A percentile compares a stretch with the other conserved stretches of the same genome.
Evolutionary conservation across 208 protist species (phyloP).

Genomic region (Crithidia sp.): DNA sequence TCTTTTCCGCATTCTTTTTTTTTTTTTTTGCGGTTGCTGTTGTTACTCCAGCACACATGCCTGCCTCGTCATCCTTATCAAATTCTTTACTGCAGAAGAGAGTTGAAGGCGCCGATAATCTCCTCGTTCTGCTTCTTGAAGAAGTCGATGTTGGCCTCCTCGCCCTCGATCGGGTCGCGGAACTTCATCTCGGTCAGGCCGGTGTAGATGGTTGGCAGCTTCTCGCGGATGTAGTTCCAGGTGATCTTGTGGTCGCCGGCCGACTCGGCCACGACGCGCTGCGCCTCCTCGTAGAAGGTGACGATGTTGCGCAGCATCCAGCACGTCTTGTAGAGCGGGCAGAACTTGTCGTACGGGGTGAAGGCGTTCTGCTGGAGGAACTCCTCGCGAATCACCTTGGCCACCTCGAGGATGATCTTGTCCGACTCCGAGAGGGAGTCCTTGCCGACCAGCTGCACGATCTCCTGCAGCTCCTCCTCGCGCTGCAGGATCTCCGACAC

Average conservation of each 20-base stretch:
- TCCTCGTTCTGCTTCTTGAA: slow-evolving; percentile 92
- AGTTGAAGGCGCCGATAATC: slow-evolving; percentile 83
- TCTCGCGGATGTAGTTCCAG: slow-evolving; percentile 95
- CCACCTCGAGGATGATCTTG: slow-evolving; percentile 99
- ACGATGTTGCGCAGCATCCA: slow-evolving; percentile 99
- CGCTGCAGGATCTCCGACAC: slow-evolving; percentile 97
- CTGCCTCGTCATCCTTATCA: too few relatives aligned
- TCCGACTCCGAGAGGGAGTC: slow-evolving; percentile 99
- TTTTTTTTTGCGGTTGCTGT: too few relatives aligned
- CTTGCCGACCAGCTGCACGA: slow-evolving; percentile 99
- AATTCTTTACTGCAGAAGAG: slow-evolving; percentile 72
- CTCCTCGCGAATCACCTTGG: slow-evolving; percentile 99
- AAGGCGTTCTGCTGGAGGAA: slow-evolving; percentile 99
- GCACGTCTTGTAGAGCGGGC: slow-evolving; percentile 98
- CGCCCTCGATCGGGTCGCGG: slow-evolving; percentile 85
- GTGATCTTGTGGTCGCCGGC: slow-evolving; percentile 95
- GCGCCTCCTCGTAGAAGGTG: slow-evolving; percentile 96
- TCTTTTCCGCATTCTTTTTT: slow-evolving; percentile 6
- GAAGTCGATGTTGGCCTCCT: slow-evolving; percentile 86
- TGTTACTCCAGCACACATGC: too few relatives aligned
- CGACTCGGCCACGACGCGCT: slow-evolving; percentile 90
- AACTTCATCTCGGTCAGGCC: slow-evolving; percentile 94
- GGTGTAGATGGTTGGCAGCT: slow-evolving; percentile 85
- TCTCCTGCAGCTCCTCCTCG: slow-evolving; percentile 99
- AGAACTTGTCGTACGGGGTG: slow-evolving; percentile 97